A percentile compares a stretch with the other conserved stretches of the same genome.
These are phyloP conservation scores for Talaromyces rugulosus DNA, from an alignment of 2,329 filamentous ascomycete genomes.

Conservation along the genomic window DNA sequence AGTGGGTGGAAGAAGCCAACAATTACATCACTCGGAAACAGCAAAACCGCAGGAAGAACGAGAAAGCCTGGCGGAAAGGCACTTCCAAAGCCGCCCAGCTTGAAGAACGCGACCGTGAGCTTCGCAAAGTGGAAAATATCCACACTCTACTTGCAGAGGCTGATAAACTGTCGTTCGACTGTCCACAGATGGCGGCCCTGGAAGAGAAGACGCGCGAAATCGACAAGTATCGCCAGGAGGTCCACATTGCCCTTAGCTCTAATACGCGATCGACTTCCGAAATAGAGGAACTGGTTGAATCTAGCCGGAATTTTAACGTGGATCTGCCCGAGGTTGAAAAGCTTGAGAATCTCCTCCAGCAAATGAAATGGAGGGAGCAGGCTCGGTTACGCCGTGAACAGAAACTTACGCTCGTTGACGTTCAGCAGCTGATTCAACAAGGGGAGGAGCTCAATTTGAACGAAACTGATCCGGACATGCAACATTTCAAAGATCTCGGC, in stretches of 20 bases:
- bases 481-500: conserved; percentile 71
- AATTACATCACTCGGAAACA: conserved; percentile 96
- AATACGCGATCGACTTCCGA: conserved; percentile 61
- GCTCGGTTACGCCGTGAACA: conserved; percentile 64
- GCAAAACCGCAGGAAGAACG: conserved; percentile 92
- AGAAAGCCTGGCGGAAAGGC: conserved; percentile 75
- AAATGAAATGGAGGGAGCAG: conserved; percentile 83
- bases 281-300: conserved; percentile 88
- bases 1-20: conserved; percentile 96
- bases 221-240: conserved; percentile 75
- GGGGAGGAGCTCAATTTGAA: conserved; percentile 74
- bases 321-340: conserved; percentile 85
- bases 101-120: conserved; percentile 77
- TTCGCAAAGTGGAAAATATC: conserved; percentile 85
- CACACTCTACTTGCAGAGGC: conserved; percentile 78
- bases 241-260: conserved; percentile 65
- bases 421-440: conserved; percentile 71
- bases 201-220: conserved; percentile 83
- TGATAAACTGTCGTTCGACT: conserved; percentile 86
- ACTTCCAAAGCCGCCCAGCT: conserved; percentile 70
- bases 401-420: conserved; percentile 71
- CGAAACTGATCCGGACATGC: conserved; percentile 73
- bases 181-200: conserved; percentile 80
- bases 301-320: conserved; percentile 83
- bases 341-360: conserved; percentile 73